A percentile compares a stretch with the other conserved stretches of the same genome.
Evolutionary conservation across 768 basidiomycete genomes (phyloP).

Genomic region (Tylopilus plumbeoviolaceoides): DNA sequence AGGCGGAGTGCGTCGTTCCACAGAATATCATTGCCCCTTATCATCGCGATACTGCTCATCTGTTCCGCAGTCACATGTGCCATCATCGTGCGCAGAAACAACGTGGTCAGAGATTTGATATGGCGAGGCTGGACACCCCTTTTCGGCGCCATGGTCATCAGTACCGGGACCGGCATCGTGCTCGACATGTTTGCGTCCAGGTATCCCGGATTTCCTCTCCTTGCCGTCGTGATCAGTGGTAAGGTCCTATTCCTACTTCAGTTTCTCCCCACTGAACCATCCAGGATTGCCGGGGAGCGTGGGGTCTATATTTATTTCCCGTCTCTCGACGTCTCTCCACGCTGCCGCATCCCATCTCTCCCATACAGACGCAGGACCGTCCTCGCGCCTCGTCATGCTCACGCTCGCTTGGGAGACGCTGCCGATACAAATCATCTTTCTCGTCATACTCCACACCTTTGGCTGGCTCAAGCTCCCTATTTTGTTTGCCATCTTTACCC

Average conservation of each 20-base stretch:
- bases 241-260: too few relatives aligned
- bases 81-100: conserved; percentile 59
- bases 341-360: conserved; percentile 25
- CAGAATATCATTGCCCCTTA: too few relatives aligned
- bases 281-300: too few relatives aligned
- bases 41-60: conserved; percentile 47
- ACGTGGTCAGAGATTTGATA: conserved; percentile 66
- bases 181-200: too few relatives aligned
- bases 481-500: conserved; percentile 61
- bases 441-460: conserved; percentile 55
- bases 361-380: conserved; percentile 25
- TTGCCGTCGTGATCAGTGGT: too few relatives aligned
- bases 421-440: conserved; percentile 78
- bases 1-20: too few relatives aligned
- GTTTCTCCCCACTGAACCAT: too few relatives aligned
- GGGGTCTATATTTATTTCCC: conserved; percentile 87
- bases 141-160: conserved; percentile 86
- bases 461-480: conserved; percentile 78
- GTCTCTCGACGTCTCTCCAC: conserved; percentile 87
- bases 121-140: conserved; percentile 87
- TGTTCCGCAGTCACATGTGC: conserved; percentile 49
- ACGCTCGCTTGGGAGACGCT: conserved; percentile 72
- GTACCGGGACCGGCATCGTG: conserved; percentile 86
- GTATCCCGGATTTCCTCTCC: too few relatives aligned
- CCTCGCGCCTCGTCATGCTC: conserved; percentile 51